Base-by-base conservation (phyloP, 306 rosid species). In the Alnus glutinosa region DNA sequence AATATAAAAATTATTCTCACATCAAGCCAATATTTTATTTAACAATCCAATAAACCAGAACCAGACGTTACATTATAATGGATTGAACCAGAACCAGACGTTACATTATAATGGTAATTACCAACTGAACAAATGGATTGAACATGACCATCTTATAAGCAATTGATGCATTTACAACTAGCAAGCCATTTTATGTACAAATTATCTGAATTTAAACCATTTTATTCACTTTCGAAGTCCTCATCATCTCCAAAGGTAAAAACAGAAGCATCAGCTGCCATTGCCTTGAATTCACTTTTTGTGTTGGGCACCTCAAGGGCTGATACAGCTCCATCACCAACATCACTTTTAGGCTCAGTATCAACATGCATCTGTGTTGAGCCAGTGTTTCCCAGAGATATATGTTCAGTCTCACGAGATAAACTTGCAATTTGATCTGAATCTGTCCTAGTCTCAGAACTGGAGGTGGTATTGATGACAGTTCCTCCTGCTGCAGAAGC, bases 191-290 rank as follows among this genome's bases (percentile, higher is more conserved):
- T 70, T 90, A 93, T 91, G 85, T 93, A 96, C 99, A 93, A 44
- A 86, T 63, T 52, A 69, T 50, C 12, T 55, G 57, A 72, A 80
- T 62, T 64, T 30, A 49, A 70, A 55, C 61, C 32, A 59, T 62
- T 83, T 88, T 84, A 92, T 82, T 93, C 99, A 75, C 97, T 96
- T 83, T 93, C 98, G 4, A 88, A 93, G 85, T 96, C 99, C 75
- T 96, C 99, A 0, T 95, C 99, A 36, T 96, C 98, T 62, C 99
- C 99, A 34, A 96, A 96, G 9, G 98, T 83, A 75, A 96, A 93
- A 23, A 96, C 99, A 28, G 99, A 96, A 48, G 99, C 93, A 91
- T 96, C 99, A 36, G 99, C 99, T 9, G 98, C 99, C 98, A 96
- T 93, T 75, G 96, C 98, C 95, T 96, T 96, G 63, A 93, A 96